Base-by-base conservation (phyloP, 345 rosid species). In the Firmiana major region DNA sequence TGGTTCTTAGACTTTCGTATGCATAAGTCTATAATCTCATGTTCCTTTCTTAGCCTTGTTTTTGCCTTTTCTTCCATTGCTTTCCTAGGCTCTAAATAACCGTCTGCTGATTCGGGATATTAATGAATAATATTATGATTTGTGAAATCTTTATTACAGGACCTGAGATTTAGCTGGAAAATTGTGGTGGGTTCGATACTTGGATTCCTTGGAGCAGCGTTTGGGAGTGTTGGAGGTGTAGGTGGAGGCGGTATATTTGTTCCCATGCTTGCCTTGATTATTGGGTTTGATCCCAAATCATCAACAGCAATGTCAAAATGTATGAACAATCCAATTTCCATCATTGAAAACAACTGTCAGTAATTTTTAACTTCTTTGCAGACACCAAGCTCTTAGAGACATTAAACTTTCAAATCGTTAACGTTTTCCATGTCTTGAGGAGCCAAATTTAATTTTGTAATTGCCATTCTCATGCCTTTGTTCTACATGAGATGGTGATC, bases 191-290 rank as follows among this genome's bases (percentile, higher is more conserved):
- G 90, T 13, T 45, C 81, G 1, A 46, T 85, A 77, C 78, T 87
- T 63, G 90, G 83, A 75, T 85, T 87, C 87, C 75, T 85, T 11
- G 88, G 88, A 70, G 90, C 88, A 51, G 90, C 88, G 1, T 82
- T 80, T 79, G 90, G 90, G 24, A 87, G 90, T 62, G 87, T 85
- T 16, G 90, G 90, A 63, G 90, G 90, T 55, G 87, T 84, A 26
- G 90, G 90, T 48, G 90, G 88, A 8, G 90, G 88, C 19, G 90
- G 88, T 71, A 87, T 85, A 75, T 87, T 80, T 73, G 83, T 87
- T 75, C 90, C 90, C 58, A 84, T 85, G 90, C 90, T 87, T 28
- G 76, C 84, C 12, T 73, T 87, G 21, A 79, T 85, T 24, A 82
- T 85, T 19, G 87, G 90, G 10, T 87, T 87, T 49, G 90, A 87